Percentiles rank a stretch among this genome's conserved stretches.
phyloP scores from a whole-genome alignment of 1,139 yeast species.

The Debaryomyces subglobosus region DNA sequence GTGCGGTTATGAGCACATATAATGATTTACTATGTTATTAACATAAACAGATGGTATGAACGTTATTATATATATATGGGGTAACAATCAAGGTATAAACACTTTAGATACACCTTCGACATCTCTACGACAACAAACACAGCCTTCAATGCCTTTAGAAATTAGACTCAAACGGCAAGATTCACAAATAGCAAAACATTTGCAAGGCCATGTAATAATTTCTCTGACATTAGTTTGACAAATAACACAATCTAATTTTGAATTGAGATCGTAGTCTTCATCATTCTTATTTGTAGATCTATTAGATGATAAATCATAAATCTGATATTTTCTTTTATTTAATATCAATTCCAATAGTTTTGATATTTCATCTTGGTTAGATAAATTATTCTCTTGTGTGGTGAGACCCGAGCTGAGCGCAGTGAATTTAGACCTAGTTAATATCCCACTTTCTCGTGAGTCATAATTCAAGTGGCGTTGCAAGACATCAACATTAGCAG shows the following conservation, averaged over 20 bases:
- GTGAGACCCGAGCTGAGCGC: constrained; percentile 14
- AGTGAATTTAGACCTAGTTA: constrained; percentile 49
- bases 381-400: background rate
- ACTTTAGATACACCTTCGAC: constrained; percentile 62
- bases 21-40: background rate
- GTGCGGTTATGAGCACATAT: constrained; percentile 1
- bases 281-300: background rate
- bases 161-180: constrained; percentile 79
- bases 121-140: constrained; percentile 81
- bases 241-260: constrained; percentile 65
- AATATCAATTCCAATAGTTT: constrained; percentile 27
- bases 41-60: background rate
- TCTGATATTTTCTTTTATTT: constrained; percentile 16
- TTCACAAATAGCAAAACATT: constrained; percentile 87
- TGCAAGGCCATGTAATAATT: constrained; percentile 90
- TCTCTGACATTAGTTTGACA: constrained; percentile 78
- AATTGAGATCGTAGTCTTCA: constrained; percentile 18
- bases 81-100: constrained; percentile 46
- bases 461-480: constrained; percentile 36
- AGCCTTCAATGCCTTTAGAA: constrained; percentile 70
- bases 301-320: constrained; percentile 8
- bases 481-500: constrained; percentile 30
- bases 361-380: constrained; percentile 24
- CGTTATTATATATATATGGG: background rate
- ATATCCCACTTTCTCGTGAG: constrained; percentile 18